These are phyloP conservation scores for Diospyros lotus DNA, from an alignment of 148 eudicot genomes.

Conservation along the genomic window DNA sequence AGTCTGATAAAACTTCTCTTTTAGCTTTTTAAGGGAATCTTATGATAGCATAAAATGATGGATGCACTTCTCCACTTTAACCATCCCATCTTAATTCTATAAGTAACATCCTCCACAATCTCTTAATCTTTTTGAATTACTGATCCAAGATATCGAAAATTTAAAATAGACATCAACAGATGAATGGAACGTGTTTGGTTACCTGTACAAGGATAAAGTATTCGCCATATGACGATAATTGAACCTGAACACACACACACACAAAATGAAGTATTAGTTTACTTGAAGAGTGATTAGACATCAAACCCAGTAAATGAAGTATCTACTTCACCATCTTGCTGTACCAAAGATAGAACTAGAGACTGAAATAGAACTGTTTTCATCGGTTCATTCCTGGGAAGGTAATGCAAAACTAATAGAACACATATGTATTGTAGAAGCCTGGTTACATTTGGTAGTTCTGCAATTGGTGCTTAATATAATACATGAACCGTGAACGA, in stretches of 20 bases:
- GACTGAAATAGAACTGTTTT: background rate
- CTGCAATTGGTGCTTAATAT: background rate
- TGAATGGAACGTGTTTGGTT: conserved; percentile 8
- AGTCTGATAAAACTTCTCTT: too few species aligned
- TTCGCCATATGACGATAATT: conserved; percentile 99
- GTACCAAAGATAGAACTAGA: background rate
- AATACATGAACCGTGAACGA: background rate
- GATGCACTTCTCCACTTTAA: too few species aligned
- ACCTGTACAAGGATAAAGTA: conserved; percentile 91
- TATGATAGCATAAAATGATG: too few species aligned
- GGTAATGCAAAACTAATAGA: background rate
- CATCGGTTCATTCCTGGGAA: background rate
- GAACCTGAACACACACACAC: conserved; percentile 55
- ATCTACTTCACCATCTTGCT: background rate
- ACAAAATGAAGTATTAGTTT: background rate
- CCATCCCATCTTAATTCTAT: too few species aligned
- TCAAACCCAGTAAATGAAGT: background rate
- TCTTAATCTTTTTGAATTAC: too few species aligned
- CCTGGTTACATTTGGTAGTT: background rate
- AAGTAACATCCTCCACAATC: too few species aligned
- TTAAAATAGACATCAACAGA: background rate
- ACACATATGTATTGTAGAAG: background rate
- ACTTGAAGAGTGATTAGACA: background rate
- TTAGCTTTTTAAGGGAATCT: too few species aligned
- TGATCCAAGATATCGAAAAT: too few species aligned